Evolutionary conservation across 306 rosid species (phyloP), one percentile per base, ranked within the genome.

Genomic region (Datisca glomerata): DNA sequence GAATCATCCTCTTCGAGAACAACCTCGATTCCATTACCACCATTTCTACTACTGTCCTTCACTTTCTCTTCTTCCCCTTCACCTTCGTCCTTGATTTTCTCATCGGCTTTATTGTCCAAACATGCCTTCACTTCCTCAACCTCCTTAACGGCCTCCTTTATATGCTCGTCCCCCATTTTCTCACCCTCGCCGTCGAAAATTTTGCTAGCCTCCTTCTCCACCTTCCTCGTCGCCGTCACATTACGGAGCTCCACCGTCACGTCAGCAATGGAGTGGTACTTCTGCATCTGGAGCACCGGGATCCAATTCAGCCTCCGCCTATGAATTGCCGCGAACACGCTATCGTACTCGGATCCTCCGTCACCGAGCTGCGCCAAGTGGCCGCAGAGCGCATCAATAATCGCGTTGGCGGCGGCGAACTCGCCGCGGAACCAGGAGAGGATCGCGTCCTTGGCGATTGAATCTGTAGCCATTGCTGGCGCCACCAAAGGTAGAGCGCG

Each of bases 251-350:
- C 86, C 9, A 75, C 45, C 14, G 72, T 53, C 21, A 86, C 89
- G 27, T 78, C 94, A 1, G 82, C 94, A 25, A 86, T 80, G 38
- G 94, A 59, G 57, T 86, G 91, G 21, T 86, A 75, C 65, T 72
- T 86, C 69, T 86, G 96, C 94, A 86, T 81, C 72, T 81, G 94
- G 19, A 86, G 75, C 27, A 86, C 69, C 1, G 93, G 94, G 57
- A 81, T 81, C 96, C 96, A 86, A 43, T 86, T 83, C 57, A 78
- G 45, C 53, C 94, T 64, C 34, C 96, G 71, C n/a, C 79, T 66
- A 49, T 86, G 94, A 22, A 86, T 73, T 15, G 93, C 92, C 0
- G 78, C 49, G 19, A 81, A 78, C 0, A 61, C 51, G 1, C 61
- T 45, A 4, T 43, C 63, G 31, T 75, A 86, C 3, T 73, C 83